Evolutionary conservation across 208 protist species (phyloP).

Genomic region (Strigomonas galati): DNA sequence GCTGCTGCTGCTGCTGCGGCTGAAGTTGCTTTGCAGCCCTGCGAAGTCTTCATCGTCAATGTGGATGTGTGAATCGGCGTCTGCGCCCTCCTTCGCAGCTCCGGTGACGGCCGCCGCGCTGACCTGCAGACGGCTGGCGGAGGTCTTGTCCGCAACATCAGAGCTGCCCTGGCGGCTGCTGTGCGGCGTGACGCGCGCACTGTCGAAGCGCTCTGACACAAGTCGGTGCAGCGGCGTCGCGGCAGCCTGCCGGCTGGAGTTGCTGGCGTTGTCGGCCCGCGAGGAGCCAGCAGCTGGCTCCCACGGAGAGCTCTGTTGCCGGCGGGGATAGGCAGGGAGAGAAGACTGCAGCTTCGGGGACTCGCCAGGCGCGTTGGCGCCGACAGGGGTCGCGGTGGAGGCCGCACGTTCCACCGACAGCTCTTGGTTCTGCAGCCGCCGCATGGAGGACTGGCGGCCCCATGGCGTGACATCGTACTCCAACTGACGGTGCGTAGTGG

Average conservation of each 20-base stretch:
- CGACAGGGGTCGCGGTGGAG: constrained; percentile 17
- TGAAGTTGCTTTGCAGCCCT: background rate
- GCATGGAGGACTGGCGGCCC: constrained; percentile 26
- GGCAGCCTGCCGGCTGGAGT: constrained; percentile 8
- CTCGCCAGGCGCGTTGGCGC: background rate
- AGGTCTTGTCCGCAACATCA: background rate
- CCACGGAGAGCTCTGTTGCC: background rate
- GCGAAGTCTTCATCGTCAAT: background rate
- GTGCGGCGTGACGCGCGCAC: background rate
- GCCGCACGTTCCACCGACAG: constrained; percentile 4
- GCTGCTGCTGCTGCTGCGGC: background rate
- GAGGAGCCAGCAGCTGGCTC: background rate
- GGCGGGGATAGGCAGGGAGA: background rate
- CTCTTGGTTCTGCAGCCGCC: constrained; percentile 36
- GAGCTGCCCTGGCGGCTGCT: background rate
- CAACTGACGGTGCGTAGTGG: constrained; percentile 25
- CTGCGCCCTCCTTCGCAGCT: background rate
- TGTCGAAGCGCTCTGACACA: constrained; percentile 37
- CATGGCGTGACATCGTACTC: constrained; percentile 46
- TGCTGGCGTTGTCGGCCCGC: constrained; percentile 4
- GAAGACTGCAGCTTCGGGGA: background rate
- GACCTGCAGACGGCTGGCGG: background rate
- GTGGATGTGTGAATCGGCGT: background rate
- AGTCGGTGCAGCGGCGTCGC: constrained; percentile 32
- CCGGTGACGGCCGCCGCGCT: background rate